Base-by-base conservation (phyloP, 192 early-diverging fungal genomes). In the Entomortierella parvispora region DNA sequence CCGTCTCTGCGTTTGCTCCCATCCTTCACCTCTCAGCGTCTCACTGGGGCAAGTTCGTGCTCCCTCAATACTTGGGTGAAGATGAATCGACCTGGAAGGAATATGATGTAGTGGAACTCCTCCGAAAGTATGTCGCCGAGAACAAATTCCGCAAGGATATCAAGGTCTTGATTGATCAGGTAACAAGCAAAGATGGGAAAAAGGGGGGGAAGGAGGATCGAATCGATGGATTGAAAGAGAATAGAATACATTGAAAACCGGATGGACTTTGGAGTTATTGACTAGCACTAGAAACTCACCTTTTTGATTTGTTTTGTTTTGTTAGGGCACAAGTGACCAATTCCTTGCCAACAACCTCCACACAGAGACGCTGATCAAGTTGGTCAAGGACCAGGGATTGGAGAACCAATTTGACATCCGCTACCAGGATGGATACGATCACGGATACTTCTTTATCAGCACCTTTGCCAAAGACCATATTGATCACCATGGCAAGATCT, bases 361-460 rank as follows among this genome's bases (percentile, higher is more conserved):
- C 45, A 83, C 90, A 5, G 83, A 86, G 20, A 80, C 80, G 40
- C 83, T 96, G 62, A 75, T 85, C 18, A 51, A 85, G 22, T 81
- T 83, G 8, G 69, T 80, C 9, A 69, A 88, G 48, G 69, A 70
- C 17, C 71, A 63, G 33, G 85, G 65, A 17, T 56, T 80, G 34
- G 64, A 68, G 7, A 66, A 86, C 14, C 64, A 81, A 57, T 87
- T 94, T n/a, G 80, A 80, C 14, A 83, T 88, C 46, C 84, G 88
- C 25, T 83, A 87, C 80, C 92, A 91, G 53, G 89, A 91, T 29
- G 93, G 92, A 22, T 97, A 93, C 59, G 93, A 96, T 65, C 95
- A 97, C 68, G 87, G 86, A 22, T 97, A 97, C 76, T 97, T 75
- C 71, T 96, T 95, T 63, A 90, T 97, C 62, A 80, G 84, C 47